These are phyloP conservation scores for Xylaria scruposa DNA, from an alignment of 495 filamentous ascomycete species.

Conservation along the genomic window DNA sequence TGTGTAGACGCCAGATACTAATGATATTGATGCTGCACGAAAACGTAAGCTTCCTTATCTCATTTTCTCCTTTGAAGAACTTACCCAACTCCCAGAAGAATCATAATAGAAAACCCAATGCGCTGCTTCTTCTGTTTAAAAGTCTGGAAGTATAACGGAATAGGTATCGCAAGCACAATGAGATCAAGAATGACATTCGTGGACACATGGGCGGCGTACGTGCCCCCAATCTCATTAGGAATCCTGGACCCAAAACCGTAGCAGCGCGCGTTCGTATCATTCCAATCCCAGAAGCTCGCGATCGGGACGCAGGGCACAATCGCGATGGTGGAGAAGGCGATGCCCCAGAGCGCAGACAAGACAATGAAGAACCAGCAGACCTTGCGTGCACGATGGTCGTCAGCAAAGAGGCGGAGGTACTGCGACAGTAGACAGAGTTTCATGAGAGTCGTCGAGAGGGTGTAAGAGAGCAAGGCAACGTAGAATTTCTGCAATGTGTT, in stretches of 20 bases:
- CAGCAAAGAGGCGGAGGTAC: constrained; percentile 39
- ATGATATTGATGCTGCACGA: constrained; percentile 34
- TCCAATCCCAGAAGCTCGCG: constrained; percentile 39
- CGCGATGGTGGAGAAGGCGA: constrained; percentile 38
- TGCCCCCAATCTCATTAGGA: constrained; percentile 31
- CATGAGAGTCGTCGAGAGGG: constrained; percentile 38
- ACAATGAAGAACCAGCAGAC: constrained; percentile 36
- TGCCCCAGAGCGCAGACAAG: constrained; percentile 36
- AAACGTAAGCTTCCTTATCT: neutral
- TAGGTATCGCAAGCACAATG: constrained; percentile 37
- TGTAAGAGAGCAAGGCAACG: constrained; percentile 36
- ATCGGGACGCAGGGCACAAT: constrained; percentile 40
- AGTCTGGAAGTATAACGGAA: constrained; percentile 39
- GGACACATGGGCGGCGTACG: constrained; percentile 35
- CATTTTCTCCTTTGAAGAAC: constrained; percentile 1
- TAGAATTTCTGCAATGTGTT: constrained; percentile 35
- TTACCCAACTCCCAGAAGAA: constrained; percentile 37
- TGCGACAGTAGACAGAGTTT: constrained; percentile 40
- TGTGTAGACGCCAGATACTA: constrained; percentile 37
- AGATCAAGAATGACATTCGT: constrained; percentile 40
- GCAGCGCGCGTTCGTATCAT: constrained; percentile 20
- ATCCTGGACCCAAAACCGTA: constrained; percentile 42
- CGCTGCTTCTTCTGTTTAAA: constrained; percentile 35
- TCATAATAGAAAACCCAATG: constrained; percentile 35
- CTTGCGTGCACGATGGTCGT: constrained; percentile 23